Evolutionary conservation across 768 basidiomycete species (phyloP).

Genomic region (Termitomyces titanicus): DNA sequence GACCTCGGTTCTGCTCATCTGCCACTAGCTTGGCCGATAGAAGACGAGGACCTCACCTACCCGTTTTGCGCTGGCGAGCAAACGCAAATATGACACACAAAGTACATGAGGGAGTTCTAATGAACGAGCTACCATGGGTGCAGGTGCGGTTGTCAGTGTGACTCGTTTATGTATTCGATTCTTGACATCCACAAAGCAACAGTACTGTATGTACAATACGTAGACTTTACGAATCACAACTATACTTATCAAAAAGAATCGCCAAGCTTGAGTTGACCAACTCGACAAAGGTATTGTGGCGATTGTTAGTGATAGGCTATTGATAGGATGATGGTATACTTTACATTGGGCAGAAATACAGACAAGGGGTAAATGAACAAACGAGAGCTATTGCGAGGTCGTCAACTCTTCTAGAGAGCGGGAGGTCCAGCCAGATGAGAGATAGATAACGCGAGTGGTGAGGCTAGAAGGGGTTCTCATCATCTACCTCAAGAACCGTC

Average conservation of each 20-base stretch:
- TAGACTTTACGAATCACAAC: neutral
- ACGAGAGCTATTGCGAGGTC: conserved; percentile 13
- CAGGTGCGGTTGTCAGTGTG: neutral
- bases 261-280: neutral
- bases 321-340: conserved; percentile 11
- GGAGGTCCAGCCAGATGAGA: conserved; percentile 18
- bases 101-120: neutral
- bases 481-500: conserved; percentile 42
- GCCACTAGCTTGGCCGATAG: neutral
- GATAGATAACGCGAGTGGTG: conserved; percentile 9
- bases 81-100: neutral
- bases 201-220: neutral
- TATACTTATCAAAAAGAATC: neutral
- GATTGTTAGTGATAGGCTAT: neutral
- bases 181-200: neutral
- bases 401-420: conserved; percentile 16
- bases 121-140: neutral
- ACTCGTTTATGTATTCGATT: neutral
- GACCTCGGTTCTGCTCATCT: neutral
- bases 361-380: conserved; percentile 10
- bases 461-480: conserved; percentile 70
- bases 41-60: neutral
- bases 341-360: conserved; percentile 19
- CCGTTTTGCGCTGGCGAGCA: neutral
- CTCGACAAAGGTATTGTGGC: neutral